Percentiles rank a stretch among this genome's conserved stretches.
Evolutionary conservation across 768 basidiomycete genomes (phyloP).

Genomic region (Infundibulicybe gibba): DNA sequence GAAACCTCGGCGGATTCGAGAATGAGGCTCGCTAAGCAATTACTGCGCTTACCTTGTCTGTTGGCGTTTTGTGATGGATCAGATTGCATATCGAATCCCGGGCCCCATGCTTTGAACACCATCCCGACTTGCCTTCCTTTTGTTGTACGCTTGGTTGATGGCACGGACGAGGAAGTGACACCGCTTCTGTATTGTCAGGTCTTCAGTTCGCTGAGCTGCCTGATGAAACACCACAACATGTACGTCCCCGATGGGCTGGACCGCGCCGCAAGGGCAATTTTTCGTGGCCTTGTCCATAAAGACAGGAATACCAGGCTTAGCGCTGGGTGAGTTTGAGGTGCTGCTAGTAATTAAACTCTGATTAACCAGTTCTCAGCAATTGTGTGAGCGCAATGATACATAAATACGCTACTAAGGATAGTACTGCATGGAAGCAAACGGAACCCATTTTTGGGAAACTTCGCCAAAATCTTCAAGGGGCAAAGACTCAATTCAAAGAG

Average conservation of each 20-base stretch:
- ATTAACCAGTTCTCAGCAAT: constrained; percentile 27
- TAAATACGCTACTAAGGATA: constrained; percentile 30
- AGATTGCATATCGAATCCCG: constrained; percentile 20
- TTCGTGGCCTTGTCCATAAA: constrained; percentile 45
- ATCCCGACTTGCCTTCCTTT: constrained; percentile 31
- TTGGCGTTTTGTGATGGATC: constrained; percentile 29
- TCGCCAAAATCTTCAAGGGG: constrained; percentile 41
- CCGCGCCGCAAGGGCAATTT: constrained; percentile 32
- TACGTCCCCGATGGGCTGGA: constrained; percentile 24
- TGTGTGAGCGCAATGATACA: constrained; percentile 45
- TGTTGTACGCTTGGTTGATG: constrained; percentile 40
- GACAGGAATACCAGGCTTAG: constrained; percentile 59
- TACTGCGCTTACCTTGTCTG: constrained; percentile 32
- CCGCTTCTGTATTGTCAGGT: constrained; percentile 39
- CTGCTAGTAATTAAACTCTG: neutral
- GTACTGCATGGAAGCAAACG: constrained; percentile 26
- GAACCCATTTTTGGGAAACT: constrained; percentile 43
- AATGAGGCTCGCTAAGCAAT: constrained; percentile 23
- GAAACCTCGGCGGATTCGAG: constrained; percentile 25
- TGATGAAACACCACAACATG: constrained; percentile 40
- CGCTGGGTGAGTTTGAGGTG: constrained; percentile 55
- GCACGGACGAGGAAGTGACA: constrained; percentile 42
- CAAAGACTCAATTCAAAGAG: constrained; percentile 52
- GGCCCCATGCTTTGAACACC: constrained; percentile 19
- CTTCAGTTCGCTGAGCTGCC: constrained; percentile 34